Evolutionary conservation across 2,329 filamentous ascomycete genomes (phyloP).

Genomic region (Cadophora luteo-olivacea): DNA sequence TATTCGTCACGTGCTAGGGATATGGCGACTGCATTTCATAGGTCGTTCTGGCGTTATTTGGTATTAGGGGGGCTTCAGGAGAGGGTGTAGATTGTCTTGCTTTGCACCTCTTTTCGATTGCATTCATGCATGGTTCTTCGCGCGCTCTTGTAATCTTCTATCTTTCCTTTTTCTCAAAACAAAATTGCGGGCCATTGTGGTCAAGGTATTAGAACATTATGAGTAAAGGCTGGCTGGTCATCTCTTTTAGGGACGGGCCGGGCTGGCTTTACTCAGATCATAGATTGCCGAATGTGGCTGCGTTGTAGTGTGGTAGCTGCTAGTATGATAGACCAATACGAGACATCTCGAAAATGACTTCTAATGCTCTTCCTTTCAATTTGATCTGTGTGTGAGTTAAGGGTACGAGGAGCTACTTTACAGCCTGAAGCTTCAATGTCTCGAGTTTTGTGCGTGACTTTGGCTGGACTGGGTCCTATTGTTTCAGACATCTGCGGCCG

Average conservation of each 20-base stretch:
- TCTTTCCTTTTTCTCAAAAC: constrained; percentile 11
- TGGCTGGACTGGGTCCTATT: too few relatives aligned
- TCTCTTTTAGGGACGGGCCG: constrained; percentile 25
- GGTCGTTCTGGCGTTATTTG: constrained; percentile 44
- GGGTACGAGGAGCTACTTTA: too few relatives aligned
- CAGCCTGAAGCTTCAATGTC: too few relatives aligned
- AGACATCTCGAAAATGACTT: constrained; percentile 16
- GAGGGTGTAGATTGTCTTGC: constrained; percentile 38
- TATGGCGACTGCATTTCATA: constrained; percentile 37
- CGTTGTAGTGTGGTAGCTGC: constrained; percentile 19
- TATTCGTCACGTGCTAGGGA: constrained; percentile 20
- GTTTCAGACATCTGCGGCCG: too few relatives aligned
- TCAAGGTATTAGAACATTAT: constrained; percentile 32
- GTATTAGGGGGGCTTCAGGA: constrained; percentile 32
- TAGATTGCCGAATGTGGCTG: constrained; percentile 25
- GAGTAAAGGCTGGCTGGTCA: constrained; percentile 21
- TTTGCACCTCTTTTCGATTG: constrained; percentile 34
- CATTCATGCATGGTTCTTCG: constrained; percentile 11
- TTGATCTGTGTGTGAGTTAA: too few relatives aligned
- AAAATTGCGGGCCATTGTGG: constrained; percentile 34
- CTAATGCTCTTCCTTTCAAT: background rate
- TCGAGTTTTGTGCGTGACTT: too few relatives aligned
- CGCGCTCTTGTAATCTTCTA: constrained; percentile 37
- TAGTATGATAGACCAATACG: constrained; percentile 30
- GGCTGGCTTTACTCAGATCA: constrained; percentile 19